Evolutionary conservation across 116 monocot species (phyloP), one percentile per base, ranked within the genome.

Genomic region (Posidonia oceanica): DNA sequence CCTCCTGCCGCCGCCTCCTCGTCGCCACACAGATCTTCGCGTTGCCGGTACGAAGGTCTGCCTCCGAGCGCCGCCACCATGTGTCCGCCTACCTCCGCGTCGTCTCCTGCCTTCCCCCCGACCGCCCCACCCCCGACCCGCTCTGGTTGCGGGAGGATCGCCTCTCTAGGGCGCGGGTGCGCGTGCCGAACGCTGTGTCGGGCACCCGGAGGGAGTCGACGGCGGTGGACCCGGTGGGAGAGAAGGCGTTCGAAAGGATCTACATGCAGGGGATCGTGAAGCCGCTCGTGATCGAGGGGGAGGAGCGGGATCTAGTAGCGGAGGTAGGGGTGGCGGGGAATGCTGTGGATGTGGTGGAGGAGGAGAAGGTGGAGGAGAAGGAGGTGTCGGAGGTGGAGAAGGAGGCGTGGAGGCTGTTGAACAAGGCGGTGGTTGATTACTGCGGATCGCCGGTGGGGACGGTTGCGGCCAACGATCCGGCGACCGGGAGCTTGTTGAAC

Each of bases 381-480:
- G 93, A 84, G 77, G 82, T 79, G 44, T 84, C 89, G 53, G 92
- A 83, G 76, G 39, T 78, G 63, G 91, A 92, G 82, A 89, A 77
- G 81, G 92, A 97, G 76, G 97, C 92, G 18, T 91, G 91, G 97
- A 73, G 79, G 74, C 54, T 87, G 74, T 67, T 92, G 77, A 80
- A 73, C 66, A 81, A 65, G 76, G 79, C 97, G 69, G 89, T 97
- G 71, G 87, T 97, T 74, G 82, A 54, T 13, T 89, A 97, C 73
- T 88, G 85, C 60, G 89, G 83, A n/a, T 74, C 75, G 22, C 91
- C 97, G 20, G 87, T 97, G 23, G 97, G 97, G 61, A 97, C 97
- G 36, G 75, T 97, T 78, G 97, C 97, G 56, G 97, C 89, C n/a
- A 76, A 83, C 70, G 97, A 97, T 72, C 83, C 76, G 7, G 73